Conservation (phyloP, 441 rosid genomes). For the Adansonia gregorii region DNA sequence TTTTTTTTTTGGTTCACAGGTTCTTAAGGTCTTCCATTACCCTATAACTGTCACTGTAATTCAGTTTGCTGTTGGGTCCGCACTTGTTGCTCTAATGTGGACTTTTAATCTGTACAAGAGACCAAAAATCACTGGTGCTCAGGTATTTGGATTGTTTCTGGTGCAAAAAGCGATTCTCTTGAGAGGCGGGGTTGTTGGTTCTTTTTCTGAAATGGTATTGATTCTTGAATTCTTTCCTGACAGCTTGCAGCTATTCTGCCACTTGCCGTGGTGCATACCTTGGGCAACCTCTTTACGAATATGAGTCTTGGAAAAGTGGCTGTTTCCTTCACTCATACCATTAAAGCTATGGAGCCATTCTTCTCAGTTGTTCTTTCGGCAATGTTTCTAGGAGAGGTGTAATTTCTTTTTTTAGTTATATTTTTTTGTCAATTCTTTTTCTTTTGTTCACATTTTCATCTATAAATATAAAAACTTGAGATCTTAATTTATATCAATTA, state of each 20-base stretch:
- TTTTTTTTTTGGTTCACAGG: conserved; percentile 56
- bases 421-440: not conserved
- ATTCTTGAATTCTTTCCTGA: conserved; percentile 26
- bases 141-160: conserved; percentile 47
- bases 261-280: conserved; percentile 79
- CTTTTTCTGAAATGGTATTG: conserved; percentile 6
- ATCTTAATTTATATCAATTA: not conserved
- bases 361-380: conserved; percentile 94
- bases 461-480: not conserved
- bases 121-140: conserved; percentile 76
- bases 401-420: not conserved
- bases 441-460: not conserved
- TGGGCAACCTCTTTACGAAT: conserved; percentile 91
- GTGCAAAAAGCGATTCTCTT: not conserved
- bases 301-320: conserved; percentile 98
- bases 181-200: not conserved
- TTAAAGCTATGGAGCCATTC: conserved; percentile 97
- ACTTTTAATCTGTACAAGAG: conserved; percentile 73
- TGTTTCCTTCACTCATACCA: conserved; percentile 97
- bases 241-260: conserved; percentile 90
- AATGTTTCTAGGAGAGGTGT: conserved; percentile 92
- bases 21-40: conserved; percentile 73
- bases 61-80: conserved; percentile 89
- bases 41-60: conserved; percentile 72
- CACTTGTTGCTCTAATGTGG: conserved; percentile 79